Base-by-base conservation (phyloP, 2,329 filamentous ascomycete species). In the Calonectria pteridis region DNA sequence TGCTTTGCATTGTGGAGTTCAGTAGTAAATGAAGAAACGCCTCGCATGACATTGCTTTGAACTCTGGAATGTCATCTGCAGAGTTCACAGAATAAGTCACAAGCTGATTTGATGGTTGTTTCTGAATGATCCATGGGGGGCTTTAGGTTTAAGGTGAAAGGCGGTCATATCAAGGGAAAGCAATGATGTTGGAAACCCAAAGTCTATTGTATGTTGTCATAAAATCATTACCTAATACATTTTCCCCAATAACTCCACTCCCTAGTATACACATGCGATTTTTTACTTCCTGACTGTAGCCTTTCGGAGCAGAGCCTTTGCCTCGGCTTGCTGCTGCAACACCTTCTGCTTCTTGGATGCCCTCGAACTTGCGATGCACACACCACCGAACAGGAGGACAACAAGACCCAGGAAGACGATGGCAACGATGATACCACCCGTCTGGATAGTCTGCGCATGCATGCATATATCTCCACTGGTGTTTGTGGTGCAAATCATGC, bases 131-230 rank as follows among this genome's bases (percentile, higher is more conserved):
- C 6, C 7, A 10, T n/a, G 20, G 40, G 40, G 40, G 11, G n/a
- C 6, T 10, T n/a, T 2, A n/a, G 10, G 40, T 10, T 46, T 1
- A 11, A 6, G 2, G 40, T 40, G 4, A 20, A 23, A 20, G 11
- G 7, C 18, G 20, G 40, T 11, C 3, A n/a, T 46, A 3, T n/a
- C 3, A 43, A 3, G 20, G 43, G 13, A 46, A 11, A 20, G 18
- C 10, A n/a, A 46, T 23, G 20, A 23, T 46, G 43, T 13, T 13
- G 13, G 18, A 20, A 16, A 59, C 13, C 0, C 14, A n/a, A 40
- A 62, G 33, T 62, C 55, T 62, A 62, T 62, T 62, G 33, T 40
- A 35, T 62, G 16, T 62, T 62, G 33, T 62, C 55, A 40, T 62
- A 23, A 40, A 40, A 62, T 62, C 55, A 62, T 62, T 40, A 62